A percentile compares a stretch with the other conserved stretches of the same genome.
These are phyloP conservation scores for Oryza nivara DNA, from an alignment of 176 grass and related monocot genomes.

Conservation along the genomic window DNA sequence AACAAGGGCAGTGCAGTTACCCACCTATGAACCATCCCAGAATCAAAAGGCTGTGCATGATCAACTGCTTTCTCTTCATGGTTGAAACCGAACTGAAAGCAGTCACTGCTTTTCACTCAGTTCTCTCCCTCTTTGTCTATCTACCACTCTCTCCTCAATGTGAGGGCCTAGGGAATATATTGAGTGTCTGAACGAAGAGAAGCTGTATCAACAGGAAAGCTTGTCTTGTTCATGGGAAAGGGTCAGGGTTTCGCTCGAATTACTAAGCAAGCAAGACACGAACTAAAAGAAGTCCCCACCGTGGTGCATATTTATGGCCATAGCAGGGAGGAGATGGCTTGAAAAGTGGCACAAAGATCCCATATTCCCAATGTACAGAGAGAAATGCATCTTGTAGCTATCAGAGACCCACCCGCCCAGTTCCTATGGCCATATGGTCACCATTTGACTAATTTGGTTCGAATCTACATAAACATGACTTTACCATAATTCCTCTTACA, in stretches of 20 bases:
- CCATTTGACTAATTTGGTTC: slow-evolving; percentile 7
- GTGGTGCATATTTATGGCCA: slow-evolving; percentile 47
- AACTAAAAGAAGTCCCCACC: slow-evolving; percentile 36
- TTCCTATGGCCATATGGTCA: not conserved
- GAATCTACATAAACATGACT: slow-evolving; percentile 7
- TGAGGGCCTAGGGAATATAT: slow-evolving; percentile 49
- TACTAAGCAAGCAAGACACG: slow-evolving; percentile 41
- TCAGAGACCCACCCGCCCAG: slow-evolving; percentile 1
- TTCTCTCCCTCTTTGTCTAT: slow-evolving; percentile 27
- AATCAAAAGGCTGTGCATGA: slow-evolving; percentile 56
- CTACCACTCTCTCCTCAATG: slow-evolving; percentile 1
- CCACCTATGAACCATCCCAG: slow-evolving; percentile 57
- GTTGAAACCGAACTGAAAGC: slow-evolving; percentile 12
- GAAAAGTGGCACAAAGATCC: slow-evolving; percentile 40
- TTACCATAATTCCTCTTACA: not conserved
- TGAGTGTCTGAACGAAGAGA: slow-evolving; percentile 45
- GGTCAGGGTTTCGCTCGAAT: slow-evolving; percentile 29
- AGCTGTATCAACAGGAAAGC: slow-evolving; percentile 46
- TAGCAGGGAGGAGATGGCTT: slow-evolving; percentile 24
- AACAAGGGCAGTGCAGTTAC: slow-evolving; percentile 21
- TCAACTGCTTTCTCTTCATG: slow-evolving; percentile 63
- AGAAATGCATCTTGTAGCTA: slow-evolving; percentile 22
- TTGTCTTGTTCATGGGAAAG: slow-evolving; percentile 50
- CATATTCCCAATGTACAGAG: not conserved
- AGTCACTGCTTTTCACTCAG: slow-evolving; percentile 27